Evolutionary conservation across 2,329 filamentous ascomycete genomes (phyloP).

Genomic region (Neonectria hederae): DNA sequence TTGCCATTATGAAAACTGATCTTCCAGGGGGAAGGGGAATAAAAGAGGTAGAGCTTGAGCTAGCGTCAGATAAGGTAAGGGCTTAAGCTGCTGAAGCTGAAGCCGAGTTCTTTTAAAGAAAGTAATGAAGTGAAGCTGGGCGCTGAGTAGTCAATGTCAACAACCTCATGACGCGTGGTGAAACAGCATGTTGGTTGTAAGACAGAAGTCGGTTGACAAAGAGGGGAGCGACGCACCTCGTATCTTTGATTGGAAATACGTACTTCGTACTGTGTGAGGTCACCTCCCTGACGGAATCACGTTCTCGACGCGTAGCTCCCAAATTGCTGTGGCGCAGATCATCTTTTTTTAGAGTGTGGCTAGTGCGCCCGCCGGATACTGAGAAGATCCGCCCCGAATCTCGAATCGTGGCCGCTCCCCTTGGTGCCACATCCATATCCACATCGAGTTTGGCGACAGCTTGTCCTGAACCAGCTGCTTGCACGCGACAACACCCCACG

Average conservation of each 20-base stretch:
- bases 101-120: conserved; percentile 28
- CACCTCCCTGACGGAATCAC: conserved; percentile 16
- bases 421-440: conserved; percentile 30
- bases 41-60: conserved; percentile 8
- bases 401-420: conserved; percentile 39
- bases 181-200: conserved; percentile 4
- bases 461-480: conserved; percentile 41
- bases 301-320: conserved; percentile 19
- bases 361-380: conserved; percentile 31
- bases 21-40: conserved; percentile 20
- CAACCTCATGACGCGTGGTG: conserved; percentile 17
- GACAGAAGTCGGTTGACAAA: conserved; percentile 1
- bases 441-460: conserved; percentile 41
- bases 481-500: conserved; percentile 43
- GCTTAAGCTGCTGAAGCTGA: conserved; percentile 1
- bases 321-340: conserved; percentile 18
- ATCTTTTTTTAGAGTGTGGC: conserved; percentile 31
- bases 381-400: conserved; percentile 43
- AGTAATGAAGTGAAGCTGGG: conserved; percentile 31
- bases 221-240: conserved; percentile 14
- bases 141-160: conserved; percentile 24
- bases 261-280: conserved; percentile 20
- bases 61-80: conserved; percentile 6
- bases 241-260: conserved; percentile 17
- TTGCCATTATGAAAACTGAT: conserved; percentile 39